Base-by-base conservation (phyloP, 192 early-diverging fungal genomes). In the Dissophora ornata region DNA sequence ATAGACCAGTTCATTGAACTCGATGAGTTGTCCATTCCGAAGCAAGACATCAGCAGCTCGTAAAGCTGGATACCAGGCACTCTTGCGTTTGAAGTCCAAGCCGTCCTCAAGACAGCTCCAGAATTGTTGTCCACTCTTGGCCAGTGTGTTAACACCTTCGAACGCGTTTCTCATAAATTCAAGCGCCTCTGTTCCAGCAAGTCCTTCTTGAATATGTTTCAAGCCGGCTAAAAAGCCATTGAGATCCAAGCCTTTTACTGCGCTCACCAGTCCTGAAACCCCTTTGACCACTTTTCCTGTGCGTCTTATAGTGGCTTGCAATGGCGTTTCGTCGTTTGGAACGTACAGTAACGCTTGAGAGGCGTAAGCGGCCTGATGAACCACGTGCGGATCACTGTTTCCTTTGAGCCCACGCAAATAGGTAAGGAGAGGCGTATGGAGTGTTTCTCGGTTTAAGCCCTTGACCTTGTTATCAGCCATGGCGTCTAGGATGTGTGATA, bases 291-390 rank as follows among this genome's bases (percentile, higher is more conserved):
- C 24, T 5, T 9, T 51, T 15, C 22, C 21, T 7, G 48, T 26
- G 9, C 48, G 21, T 18, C 60, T 22, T 18, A 62, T 6, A 2
- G 48, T 49, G 13, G 60, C 48, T 28, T 50, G 60, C 24, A 21
- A 48, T 2, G 47, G 32, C 2, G 34, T 36, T n/a, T 62, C 48
- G 11, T 62, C 47, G 24, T 62, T 34, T 8, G 48, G 60, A 26
- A 62, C 48, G 47, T 33, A 51, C 11, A 50, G 60, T 13, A 62
- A 33, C 3, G 48, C 60, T 40, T 62, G 60, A n/a, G 45, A 62
- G 3, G 60, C 60, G 44, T 62, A 62, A 5, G 60, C 42, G 36
- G 34, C 60, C 3, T 62, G 28, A 16, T 51, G 40, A 21, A 29
- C 18, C 19, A 62, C 33, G 25, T 51, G 28, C 4, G 60, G 60